A percentile compares a stretch with the other conserved stretches of the same genome.
These are phyloP conservation scores for Cryptococcus amylolentus DNA, from an alignment of 1,284 basidiomycete species.

Conservation along the genomic window DNA sequence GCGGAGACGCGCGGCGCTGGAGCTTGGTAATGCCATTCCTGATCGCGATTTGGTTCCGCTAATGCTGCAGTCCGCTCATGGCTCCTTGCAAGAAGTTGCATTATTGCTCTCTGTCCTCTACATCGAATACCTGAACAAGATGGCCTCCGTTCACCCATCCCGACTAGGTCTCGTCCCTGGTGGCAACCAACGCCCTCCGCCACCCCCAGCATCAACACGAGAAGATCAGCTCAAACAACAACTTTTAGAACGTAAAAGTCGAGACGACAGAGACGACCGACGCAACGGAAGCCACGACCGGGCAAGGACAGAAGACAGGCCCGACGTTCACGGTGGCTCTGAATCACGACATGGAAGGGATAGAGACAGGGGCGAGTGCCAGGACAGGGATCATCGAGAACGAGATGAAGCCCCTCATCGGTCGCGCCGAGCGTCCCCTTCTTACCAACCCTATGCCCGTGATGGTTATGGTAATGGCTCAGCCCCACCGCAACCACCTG, in stretches of 20 bases:
- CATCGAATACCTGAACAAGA: neutral
- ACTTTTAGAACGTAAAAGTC: conserved; percentile 13
- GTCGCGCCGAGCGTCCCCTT: conserved; percentile 7
- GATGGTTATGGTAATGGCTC: neutral
- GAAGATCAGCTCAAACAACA: conserved; percentile 23
- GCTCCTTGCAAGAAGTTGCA: no score
- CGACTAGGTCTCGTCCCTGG: conserved; percentile 30
- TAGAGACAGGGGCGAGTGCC: conserved; percentile 3
- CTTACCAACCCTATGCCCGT: conserved; percentile 8
- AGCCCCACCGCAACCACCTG: conserved; percentile 4
- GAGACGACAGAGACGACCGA: conserved; percentile 1
- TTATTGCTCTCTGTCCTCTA: no score
- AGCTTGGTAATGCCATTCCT: no score
- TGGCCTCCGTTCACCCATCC: conserved; percentile 38
- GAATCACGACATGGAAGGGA: conserved; percentile 7
- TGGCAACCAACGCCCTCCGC: conserved; percentile 6
- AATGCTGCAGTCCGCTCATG: no score
- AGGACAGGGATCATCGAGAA: conserved; percentile 4
- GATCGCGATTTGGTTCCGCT: no score
- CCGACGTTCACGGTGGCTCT: conserved; percentile 2
- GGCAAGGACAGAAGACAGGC: conserved; percentile 8
- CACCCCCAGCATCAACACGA: conserved; percentile 12
- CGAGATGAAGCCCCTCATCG: conserved; percentile 2
- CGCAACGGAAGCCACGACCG: conserved; percentile 3
- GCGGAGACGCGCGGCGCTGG: no score